phyloP scores from a whole-genome alignment of 163 green algal species.

The Chloromonas sp. region DNA sequence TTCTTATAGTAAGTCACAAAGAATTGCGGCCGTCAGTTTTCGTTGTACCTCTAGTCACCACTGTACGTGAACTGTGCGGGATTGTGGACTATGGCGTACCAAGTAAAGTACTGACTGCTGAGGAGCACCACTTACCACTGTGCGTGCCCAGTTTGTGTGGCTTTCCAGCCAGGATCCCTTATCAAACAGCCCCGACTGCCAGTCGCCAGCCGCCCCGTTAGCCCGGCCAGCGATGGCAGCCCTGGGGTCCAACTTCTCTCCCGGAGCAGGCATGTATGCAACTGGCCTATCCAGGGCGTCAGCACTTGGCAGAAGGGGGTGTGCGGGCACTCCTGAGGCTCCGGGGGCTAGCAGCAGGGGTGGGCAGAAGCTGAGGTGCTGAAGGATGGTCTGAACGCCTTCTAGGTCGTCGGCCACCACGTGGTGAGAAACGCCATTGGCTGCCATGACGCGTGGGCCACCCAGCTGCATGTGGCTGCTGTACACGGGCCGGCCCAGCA shows the following conservation, averaged over 20 bases:
- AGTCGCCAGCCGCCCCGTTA: slow-evolving; percentile 4
- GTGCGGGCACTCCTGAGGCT: slow-evolving; percentile 16
- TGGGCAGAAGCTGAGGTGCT: slow-evolving; percentile 74
- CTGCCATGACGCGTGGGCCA: slow-evolving; percentile 85
- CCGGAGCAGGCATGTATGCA: slow-evolving; percentile 48
- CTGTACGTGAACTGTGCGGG: too few relatives aligned
- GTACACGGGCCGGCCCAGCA: slow-evolving; percentile 91
- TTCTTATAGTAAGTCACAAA: too few relatives aligned
- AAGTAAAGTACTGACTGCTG: too few relatives aligned
- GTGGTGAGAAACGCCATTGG: slow-evolving; percentile 87
- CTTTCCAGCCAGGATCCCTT: slow-evolving; percentile 83
- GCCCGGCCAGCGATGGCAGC: slow-evolving; percentile 64
- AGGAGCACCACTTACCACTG: slow-evolving; percentile 50
- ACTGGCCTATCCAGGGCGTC: slow-evolving; percentile 61
- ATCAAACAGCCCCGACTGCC: slow-evolving; percentile 90
- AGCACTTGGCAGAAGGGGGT: slow-evolving; percentile 43
- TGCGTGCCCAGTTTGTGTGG: slow-evolving; percentile 79
- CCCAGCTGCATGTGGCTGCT: slow-evolving; percentile 94
- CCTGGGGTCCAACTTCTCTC: slow-evolving; percentile 78
- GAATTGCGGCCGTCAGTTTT: too few relatives aligned
- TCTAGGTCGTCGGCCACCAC: slow-evolving; percentile 91
- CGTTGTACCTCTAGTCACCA: too few relatives aligned
- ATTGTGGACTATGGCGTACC: too few relatives aligned
- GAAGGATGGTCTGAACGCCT: slow-evolving; percentile 54
- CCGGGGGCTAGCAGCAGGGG: slow-evolving; percentile 28